These are phyloP conservation scores for Vanderwaltozyma polyspora DNA, from an alignment of 805 yeast genomes.

Conservation along the genomic window DNA sequence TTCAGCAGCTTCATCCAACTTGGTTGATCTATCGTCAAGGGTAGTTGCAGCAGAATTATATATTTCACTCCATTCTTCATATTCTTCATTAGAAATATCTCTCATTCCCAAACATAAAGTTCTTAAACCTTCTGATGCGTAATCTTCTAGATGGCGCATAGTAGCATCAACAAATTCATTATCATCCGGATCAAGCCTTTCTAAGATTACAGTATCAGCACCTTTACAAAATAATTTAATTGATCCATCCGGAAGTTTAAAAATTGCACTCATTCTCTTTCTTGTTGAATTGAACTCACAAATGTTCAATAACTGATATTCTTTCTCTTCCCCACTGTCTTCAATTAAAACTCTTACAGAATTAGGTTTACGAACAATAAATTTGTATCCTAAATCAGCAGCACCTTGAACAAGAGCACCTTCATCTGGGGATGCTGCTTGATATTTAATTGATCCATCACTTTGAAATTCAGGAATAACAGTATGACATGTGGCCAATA, in stretches of 20 bases:
- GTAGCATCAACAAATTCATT: conserved; percentile 81
- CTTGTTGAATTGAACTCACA: conserved; percentile 97
- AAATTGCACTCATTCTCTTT: conserved; percentile 93
- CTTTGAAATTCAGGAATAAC: conserved; percentile 83
- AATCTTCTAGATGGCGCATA: conserved; percentile 80
- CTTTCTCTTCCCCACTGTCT: conserved; percentile 37
- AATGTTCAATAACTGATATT: conserved; percentile 73
- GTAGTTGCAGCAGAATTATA: conserved; percentile 79
- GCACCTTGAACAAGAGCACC: conserved; percentile 98
- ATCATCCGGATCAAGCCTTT: conserved; percentile 53
- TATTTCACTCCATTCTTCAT: conserved; percentile 50
- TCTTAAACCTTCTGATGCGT: conserved; percentile 91
- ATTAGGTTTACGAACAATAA: conserved; percentile 76
- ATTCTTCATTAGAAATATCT: conserved; percentile 70
- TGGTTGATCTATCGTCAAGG: conserved; percentile 58
- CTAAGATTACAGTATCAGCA: conserved; percentile 92
- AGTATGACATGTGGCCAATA: conserved; percentile 89
- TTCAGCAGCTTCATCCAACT: conserved; percentile 83
- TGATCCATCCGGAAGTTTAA: conserved; percentile 87
- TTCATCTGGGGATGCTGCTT: conserved; percentile 98
- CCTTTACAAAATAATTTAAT: conserved; percentile 89
- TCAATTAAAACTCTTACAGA: conserved; percentile 54
- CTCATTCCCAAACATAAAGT: conserved; percentile 88
- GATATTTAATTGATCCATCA: conserved; percentile 68
- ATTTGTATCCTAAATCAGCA: conserved; percentile 74